phyloP scores from a whole-genome alignment of 768 basidiomycete species.

The Coprinopsis cinerea region DNA sequence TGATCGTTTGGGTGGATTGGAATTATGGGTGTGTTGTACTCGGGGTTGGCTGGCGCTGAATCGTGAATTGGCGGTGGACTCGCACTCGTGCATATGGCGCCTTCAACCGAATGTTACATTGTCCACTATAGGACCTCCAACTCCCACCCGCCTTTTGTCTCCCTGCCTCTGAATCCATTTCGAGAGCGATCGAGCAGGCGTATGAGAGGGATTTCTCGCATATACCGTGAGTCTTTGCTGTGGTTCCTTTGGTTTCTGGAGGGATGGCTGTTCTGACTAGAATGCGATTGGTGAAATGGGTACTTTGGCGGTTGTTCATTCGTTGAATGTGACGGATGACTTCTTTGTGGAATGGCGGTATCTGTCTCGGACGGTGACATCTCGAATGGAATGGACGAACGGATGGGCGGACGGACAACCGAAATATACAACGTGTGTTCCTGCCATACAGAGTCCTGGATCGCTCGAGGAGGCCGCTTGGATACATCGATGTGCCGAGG shows the following conservation, averaged over 20 bases:
- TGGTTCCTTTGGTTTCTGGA: neutral
- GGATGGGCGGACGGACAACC: no score
- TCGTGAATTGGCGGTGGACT: no score
- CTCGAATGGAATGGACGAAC: neutral
- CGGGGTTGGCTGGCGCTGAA: neutral
- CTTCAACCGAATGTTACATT: no score
- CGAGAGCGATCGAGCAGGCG: constrained; percentile 75
- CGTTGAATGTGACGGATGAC: no score
- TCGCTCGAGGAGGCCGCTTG: constrained; percentile 64
- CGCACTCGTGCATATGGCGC: no score
- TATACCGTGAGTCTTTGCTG: constrained; percentile 57
- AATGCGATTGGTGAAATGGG: no score
- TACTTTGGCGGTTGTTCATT: neutral
- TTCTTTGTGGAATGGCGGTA: no score
- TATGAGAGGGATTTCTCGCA: constrained; percentile 95
- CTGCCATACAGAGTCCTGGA: constrained; percentile 61
- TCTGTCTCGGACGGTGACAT: neutral
- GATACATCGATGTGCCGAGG: constrained; percentile 74
- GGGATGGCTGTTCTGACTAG: neutral
- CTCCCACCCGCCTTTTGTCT: constrained; percentile 85
- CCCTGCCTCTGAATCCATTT: constrained; percentile 63
- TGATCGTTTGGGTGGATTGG: constrained; percentile 1
- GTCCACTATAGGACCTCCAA: constrained; percentile 79
- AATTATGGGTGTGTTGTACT: no score
- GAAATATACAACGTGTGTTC: neutral